Percentiles rank a stretch among this genome's conserved stretches.
Evolutionary conservation across 2,329 filamentous ascomycete genomes (phyloP).

Genomic region (Herpotrichia juniperi): DNA sequence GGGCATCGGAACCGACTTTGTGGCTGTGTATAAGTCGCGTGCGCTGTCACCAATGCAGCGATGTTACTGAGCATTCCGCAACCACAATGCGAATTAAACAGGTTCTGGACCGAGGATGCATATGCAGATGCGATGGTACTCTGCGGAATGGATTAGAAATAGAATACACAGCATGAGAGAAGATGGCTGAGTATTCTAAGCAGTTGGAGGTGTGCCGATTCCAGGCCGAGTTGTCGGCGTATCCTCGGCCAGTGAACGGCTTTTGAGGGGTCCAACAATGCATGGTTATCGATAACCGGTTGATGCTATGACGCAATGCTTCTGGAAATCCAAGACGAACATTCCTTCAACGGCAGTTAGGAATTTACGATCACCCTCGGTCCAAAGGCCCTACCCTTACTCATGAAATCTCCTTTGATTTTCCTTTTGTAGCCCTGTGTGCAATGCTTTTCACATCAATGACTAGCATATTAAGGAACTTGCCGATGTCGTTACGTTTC

Average conservation of each 20-base stretch:
- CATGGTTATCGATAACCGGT: not conserved
- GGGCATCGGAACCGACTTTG: no score
- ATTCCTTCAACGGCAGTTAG: not conserved
- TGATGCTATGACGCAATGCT: not conserved
- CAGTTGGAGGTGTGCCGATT: not conserved
- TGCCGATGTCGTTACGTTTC: no score
- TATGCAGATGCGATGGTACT: not conserved
- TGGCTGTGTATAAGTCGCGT: not conserved
- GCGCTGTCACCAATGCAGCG: not conserved
- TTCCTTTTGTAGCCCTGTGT: not conserved
- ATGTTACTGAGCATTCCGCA: not conserved
- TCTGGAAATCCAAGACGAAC: not conserved
- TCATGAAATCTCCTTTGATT: no score
- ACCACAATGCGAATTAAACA: not conserved
- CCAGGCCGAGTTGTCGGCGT: not conserved
- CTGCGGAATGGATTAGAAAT: not conserved
- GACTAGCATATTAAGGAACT: no score
- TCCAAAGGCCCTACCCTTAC: no score
- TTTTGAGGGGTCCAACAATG: not conserved
- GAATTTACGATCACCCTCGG: no score
- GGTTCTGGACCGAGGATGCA: not conserved
- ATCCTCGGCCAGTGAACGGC: not conserved
- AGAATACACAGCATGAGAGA: not conserved
- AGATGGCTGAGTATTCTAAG: not conserved
- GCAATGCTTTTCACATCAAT: not conserved